These are phyloP conservation scores for Sugiyamaella lignohabitans DNA, from an alignment of 805 yeast species.

Conservation along the genomic window DNA sequence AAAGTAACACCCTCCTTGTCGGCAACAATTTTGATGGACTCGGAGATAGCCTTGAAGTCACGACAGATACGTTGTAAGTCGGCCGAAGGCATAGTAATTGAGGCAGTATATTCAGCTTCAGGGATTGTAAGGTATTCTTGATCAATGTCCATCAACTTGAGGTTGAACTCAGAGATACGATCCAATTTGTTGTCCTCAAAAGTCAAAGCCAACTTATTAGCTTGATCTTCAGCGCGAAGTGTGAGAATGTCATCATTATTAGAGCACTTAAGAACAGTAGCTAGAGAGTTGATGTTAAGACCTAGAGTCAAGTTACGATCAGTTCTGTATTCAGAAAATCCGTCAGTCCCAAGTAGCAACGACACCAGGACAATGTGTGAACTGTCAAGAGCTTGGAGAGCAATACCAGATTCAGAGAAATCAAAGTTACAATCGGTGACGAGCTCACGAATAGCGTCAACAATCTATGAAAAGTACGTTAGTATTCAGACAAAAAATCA, in stretches of 20 bases:
- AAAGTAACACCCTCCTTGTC: conserved; percentile 91
- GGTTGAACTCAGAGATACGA: conserved; percentile 82
- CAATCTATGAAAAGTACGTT: conserved; percentile 45
- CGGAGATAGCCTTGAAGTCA: conserved; percentile 80
- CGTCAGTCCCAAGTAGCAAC: conserved; percentile 76
- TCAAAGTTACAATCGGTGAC: conserved; percentile 94
- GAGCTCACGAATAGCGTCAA: conserved; percentile 91
- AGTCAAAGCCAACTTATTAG: conserved; percentile 69
- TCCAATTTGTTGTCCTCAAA: conserved; percentile 91
- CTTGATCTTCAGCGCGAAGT: conserved; percentile 80
- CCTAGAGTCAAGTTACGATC: conserved; percentile 91
- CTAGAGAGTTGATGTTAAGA: conserved; percentile 77
- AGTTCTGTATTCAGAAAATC: conserved; percentile 89
- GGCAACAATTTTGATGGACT: conserved; percentile 76
- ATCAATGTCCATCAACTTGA: conserved; percentile 94
- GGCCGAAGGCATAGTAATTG: conserved; percentile 75
- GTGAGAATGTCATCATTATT: conserved; percentile 83
- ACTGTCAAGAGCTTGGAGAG: conserved; percentile 96
- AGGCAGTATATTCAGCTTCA: conserved; percentile 85
- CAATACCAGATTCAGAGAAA: conserved; percentile 90
- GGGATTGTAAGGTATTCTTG: conserved; percentile 91
- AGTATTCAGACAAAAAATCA: conserved; percentile 2
- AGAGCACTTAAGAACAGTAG: conserved; percentile 87
- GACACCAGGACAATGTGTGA: conserved; percentile 92
- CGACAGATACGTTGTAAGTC: conserved; percentile 88